Evolutionary conservation across 768 basidiomycete species (phyloP).

Genomic region (Calvatia gigantea): DNA sequence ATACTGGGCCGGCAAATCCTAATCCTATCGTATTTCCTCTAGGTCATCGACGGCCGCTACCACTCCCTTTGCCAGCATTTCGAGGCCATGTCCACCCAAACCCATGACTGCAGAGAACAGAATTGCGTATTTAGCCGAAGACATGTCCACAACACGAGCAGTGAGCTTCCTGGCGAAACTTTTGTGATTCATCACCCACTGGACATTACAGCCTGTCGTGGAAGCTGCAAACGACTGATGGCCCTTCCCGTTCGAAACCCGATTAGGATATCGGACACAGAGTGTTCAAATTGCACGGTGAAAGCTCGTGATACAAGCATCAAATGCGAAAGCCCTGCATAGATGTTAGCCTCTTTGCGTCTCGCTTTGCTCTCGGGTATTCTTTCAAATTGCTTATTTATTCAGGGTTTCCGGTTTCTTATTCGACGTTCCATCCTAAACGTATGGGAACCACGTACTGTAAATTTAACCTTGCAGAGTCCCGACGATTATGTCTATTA

Average conservation of each 20-base stretch:
- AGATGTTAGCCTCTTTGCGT: not conserved
- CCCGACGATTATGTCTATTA: not conserved
- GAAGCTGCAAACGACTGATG: constrained; percentile 63
- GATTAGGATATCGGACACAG: constrained; percentile 60
- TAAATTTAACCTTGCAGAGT: not conserved
- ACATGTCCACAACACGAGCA: constrained; percentile 56
- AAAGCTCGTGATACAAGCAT: constrained; percentile 22
- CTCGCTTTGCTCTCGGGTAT: not conserved
- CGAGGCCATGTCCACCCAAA: constrained; percentile 63
- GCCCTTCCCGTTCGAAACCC: constrained; percentile 64
- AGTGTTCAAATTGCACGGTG: constrained; percentile 37
- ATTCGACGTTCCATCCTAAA: not conserved
- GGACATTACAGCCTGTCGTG: constrained; percentile 42
- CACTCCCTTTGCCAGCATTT: constrained; percentile 72
- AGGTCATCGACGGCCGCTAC: constrained; percentile 78
- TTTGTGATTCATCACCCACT: not conserved
- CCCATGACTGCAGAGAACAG: constrained; percentile 59
- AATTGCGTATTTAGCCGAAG: constrained; percentile 72
- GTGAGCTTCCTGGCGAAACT: not conserved
- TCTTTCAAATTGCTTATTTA: not conserved
- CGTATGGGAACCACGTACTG: not conserved
- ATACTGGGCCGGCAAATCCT: not conserved
- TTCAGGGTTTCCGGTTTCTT: not conserved
- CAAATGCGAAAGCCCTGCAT: constrained; percentile 10
- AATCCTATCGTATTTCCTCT: constrained; percentile 2